A percentile compares a stretch with the other conserved stretches of the same genome.
These are phyloP conservation scores for Pontederia paniculata DNA, from an alignment of 176 grass and related monocot genomes.

Conservation along the genomic window DNA sequence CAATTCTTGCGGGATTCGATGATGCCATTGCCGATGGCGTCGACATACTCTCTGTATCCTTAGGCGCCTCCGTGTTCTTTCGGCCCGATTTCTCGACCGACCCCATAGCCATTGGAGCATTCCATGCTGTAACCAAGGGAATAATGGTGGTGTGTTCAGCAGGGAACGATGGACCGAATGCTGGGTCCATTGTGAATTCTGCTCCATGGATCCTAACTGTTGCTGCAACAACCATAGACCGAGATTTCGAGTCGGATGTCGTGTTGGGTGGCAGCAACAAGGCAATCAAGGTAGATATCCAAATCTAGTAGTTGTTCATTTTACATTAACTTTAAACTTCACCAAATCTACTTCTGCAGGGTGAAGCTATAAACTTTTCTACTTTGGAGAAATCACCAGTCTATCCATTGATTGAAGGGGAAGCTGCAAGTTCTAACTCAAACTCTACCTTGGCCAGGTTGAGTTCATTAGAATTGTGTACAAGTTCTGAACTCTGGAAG, in stretches of 20 bases:
- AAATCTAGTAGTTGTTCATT: background rate
- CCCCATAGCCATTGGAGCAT: conserved; percentile 71
- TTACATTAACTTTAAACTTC: background rate
- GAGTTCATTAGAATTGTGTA: background rate
- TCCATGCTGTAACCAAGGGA: conserved; percentile 67
- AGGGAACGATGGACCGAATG: conserved; percentile 52
- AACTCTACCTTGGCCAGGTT: conserved; percentile 17
- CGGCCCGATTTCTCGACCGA: conserved; percentile 45
- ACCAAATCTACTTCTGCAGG: conserved; percentile 22
- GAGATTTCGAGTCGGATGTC: conserved; percentile 78
- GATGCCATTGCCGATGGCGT: conserved; percentile 70
- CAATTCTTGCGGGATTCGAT: conserved; percentile 75
- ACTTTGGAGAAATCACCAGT: conserved; percentile 47
- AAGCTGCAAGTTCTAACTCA: conserved; percentile 47
- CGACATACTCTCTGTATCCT: conserved; percentile 51
- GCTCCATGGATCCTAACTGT: conserved; percentile 93
- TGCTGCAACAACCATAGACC: conserved; percentile 70
- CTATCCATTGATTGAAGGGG: conserved; percentile 61
- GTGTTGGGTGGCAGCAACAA: conserved; percentile 45
- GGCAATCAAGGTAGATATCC: conserved; percentile 28
- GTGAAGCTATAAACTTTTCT: conserved; percentile 78
- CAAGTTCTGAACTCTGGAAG: background rate
- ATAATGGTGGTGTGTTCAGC: conserved; percentile 71
- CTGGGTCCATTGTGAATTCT: conserved; percentile 44
- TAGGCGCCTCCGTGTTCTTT: conserved; percentile 32